A percentile compares a stretch with the other conserved stretches of the same genome.
phyloP scores from a whole-genome alignment of 768 basidiomycete genomes.

The Leccinum rimulosum region DNA sequence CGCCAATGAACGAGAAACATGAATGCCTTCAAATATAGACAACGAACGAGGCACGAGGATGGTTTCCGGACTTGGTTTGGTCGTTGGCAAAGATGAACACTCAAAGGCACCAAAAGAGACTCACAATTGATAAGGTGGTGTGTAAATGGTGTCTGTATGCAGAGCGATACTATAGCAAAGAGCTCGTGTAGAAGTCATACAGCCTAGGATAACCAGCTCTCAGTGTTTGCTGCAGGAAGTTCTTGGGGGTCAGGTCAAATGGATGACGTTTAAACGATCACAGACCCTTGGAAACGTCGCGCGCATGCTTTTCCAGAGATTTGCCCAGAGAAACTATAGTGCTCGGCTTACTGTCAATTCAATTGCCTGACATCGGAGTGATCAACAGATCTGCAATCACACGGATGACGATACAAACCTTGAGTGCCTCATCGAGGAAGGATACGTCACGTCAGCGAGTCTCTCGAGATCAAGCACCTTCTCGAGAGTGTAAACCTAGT shows the following conservation, averaged over 20 bases:
- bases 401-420: conserved; percentile 43
- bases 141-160: conserved; percentile 93
- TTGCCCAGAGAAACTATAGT: conserved; percentile 69
- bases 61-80: conserved; percentile 75
- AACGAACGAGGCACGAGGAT: conserved; percentile 82
- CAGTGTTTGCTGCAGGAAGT: conserved; percentile 86
- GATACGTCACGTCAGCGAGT: conserved; percentile 65
- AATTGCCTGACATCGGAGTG: conserved; percentile 48
- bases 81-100: conserved; percentile 1
- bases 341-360: conserved; percentile 80
- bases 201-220: conserved; percentile 84
- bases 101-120: conserved; percentile 7
- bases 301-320: conserved; percentile 77
- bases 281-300: conserved; percentile 77
- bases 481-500: conserved; percentile 89
- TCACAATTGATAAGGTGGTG: conserved; percentile 79
- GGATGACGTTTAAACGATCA: not conserved
- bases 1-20: conserved; percentile 78
- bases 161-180: conserved; percentile 88
- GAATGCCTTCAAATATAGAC: conserved; percentile 78
- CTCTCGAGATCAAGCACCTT: conserved; percentile 85
- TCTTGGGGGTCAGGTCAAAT: conserved; percentile 45
- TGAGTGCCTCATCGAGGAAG: conserved; percentile 93
- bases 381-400: conserved; percentile 1
- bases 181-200: conserved; percentile 94